Evolutionary conservation across 1,284 basidiomycete species (phyloP), one percentile per base, ranked within the genome.

Genomic region (Papiliotrema flavescens): DNA sequence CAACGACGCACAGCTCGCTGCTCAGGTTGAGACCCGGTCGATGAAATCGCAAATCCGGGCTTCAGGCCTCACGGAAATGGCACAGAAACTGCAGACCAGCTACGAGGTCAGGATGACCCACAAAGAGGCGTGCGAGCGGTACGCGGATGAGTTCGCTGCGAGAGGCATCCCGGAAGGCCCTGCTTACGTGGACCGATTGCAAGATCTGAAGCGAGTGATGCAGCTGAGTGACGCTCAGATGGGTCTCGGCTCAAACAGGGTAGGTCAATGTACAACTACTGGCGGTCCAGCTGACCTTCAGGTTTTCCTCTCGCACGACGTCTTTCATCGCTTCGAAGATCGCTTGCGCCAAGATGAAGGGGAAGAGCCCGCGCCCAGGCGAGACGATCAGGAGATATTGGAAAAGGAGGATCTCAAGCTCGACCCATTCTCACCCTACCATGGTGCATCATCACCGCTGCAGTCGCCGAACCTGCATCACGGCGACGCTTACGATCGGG

Each of bases 1-100:
- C 11, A 98, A 98, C 71, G 93, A 97, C 77, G 88, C 89, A 19
- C 92, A 96, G 72, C 78, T 97, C 19, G 90, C 93, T 28, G 91
- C 92, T 70, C 93, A 98, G 74, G 79, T 96, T 53, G 95, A 98
- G 78, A 89, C 90, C 2, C 82, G 91, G 35, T 86, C 87, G 28
- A 86, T 98, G 56, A 96, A 95, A 74, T 88, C 89, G 0, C 95
- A 98, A 77, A 86, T 97, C 51, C 83, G 89, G 55, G 88, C 88
- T 52, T 74, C 88, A 35, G 90, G 91, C 0, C 66, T 98, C 57
- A 79, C 86, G 2, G 89, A 93, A 76, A 83, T 98, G 64, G 83
- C 87, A 4, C 84, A 83, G 65, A 78, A 87, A 45, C 82, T 82
- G 46, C 81, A 80, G 6, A 84, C 81, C 56, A 70, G 69, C 47